Evolutionary conservation across 306 rosid species (phyloP).

Genomic region (Vigna radiata): DNA sequence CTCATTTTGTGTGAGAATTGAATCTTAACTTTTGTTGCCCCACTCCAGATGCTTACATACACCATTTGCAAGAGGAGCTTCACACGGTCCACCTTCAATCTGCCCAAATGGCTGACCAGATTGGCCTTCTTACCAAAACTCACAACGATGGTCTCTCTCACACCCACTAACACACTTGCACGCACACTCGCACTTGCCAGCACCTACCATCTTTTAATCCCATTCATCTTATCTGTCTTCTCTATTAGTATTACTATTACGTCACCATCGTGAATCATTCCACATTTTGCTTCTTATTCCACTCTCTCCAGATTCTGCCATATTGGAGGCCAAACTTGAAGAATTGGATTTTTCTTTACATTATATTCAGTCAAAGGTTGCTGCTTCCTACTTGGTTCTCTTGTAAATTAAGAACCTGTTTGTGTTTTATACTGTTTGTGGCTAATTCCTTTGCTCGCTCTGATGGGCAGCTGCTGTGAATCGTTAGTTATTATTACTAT

Average conservation of each 20-base stretch:
- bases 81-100: constrained; percentile 57
- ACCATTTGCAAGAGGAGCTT: constrained; percentile 64
- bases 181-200: too few species aligned
- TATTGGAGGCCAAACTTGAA: constrained; percentile 63
- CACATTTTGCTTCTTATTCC: constrained; percentile 12
- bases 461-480: constrained; percentile 1
- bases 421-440: constrained; percentile 12
- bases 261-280: neutral
- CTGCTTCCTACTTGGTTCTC: constrained; percentile 35
- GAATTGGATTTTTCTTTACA: constrained; percentile 61
- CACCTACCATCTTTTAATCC: too few species aligned
- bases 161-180: too few species aligned
- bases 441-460: neutral
- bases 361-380: constrained; percentile 61
- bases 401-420: neutral
- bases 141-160: constrained; percentile 57
- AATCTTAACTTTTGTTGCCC: neutral
- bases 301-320: constrained; percentile 58
- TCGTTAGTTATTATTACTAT: neutral
- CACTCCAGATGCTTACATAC: constrained; percentile 63
- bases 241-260: neutral
- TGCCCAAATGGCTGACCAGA: constrained; percentile 49
- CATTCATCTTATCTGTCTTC: too few species aligned
- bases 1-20: neutral
- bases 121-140: constrained; percentile 57